Evolutionary conservation across 2,329 filamentous ascomycete genomes (phyloP), one percentile per base, ranked within the genome.

Genomic region (Fusarium dlaminii): DNA sequence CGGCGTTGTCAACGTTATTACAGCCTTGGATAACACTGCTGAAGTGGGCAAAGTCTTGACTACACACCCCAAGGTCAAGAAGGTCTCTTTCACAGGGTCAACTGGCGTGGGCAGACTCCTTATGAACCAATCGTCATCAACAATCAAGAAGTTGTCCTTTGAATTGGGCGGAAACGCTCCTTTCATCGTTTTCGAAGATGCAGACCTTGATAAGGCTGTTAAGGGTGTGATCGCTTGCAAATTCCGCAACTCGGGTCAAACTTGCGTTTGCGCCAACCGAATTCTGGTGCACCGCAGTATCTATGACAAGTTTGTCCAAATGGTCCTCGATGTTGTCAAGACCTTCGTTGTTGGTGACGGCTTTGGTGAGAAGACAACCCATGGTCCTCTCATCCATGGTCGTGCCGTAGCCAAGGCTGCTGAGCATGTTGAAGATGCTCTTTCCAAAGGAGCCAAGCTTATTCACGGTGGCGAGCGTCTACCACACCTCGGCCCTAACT

Each of bases 1-100:
- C 76, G 95, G 95, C 46, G 95, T 97, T 3, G 89, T 98, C 70
- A 98, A 98, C 84, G 86, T 98, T 70, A 87, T 98, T 63, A 96
- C 94, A 5, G 88, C 93, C 0, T 83, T 93, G 9, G 84, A 92
- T 59, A 96, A 97, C 83, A 97, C 94, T 1, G 87, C 91, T 27
- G 90, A 91, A 76, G 90, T 98, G 11, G 95, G 95, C 63, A 86
- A 91, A 80, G 84, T 90, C 45, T 60, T 82, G 29, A 80, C 79
- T 8, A 81, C 77, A 8, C 79, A 81, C 39, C 78, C 79, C 1
- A 59, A 72, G 18, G 85, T 94, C 74, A 91, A 90, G 79, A 94
- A 94, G 81, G 87, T 94, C 32, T 92, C 90, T 9, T 94, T 94
- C 79, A 94, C 92, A 3, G 92, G 92, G 27, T 93, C 72, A 18